Conservation (phyloP, 345 rosid species). For the Eutrema yunnanense region DNA sequence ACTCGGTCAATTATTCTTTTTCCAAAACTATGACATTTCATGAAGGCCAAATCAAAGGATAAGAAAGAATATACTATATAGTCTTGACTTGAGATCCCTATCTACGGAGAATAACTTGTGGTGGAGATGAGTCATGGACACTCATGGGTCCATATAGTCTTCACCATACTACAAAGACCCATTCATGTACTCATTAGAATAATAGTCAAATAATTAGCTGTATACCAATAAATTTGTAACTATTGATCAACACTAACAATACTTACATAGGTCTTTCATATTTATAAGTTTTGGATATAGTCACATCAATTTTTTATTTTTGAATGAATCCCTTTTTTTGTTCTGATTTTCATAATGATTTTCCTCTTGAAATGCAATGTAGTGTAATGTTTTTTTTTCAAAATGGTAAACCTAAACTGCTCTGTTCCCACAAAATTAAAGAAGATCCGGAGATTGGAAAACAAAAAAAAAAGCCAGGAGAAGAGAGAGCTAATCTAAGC, state of each 20-base stretch:
- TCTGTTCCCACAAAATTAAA: not conserved
- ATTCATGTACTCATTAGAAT: not conserved
- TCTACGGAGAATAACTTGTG: not conserved
- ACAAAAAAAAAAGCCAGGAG: not conserved
- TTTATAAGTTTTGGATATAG: not conserved
- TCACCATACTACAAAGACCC: not conserved
- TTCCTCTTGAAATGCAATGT: not conserved
- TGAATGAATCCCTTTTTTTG: no score
- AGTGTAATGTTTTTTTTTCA: not conserved
- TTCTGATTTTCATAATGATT: no score
- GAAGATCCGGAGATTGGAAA: not conserved
- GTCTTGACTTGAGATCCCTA: not conserved
- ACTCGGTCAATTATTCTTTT: not conserved
- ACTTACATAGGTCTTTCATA: not conserved
- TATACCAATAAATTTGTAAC: no score
- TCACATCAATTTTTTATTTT: not conserved
- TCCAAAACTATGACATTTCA: not conserved
- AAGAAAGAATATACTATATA: not conserved
- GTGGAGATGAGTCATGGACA: conserved; percentile 16
- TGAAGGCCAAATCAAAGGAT: conserved; percentile 5
- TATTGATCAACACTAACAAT: not conserved
- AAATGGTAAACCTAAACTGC: not conserved
- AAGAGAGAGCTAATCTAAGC: not conserved
- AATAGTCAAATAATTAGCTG: not conserved
- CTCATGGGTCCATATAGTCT: not conserved